Evolutionary conservation across 352 stramenopile genomes (phyloP), one percentile per base, ranked within the genome.

Genomic region (Peronosclerospora sorghi): DNA sequence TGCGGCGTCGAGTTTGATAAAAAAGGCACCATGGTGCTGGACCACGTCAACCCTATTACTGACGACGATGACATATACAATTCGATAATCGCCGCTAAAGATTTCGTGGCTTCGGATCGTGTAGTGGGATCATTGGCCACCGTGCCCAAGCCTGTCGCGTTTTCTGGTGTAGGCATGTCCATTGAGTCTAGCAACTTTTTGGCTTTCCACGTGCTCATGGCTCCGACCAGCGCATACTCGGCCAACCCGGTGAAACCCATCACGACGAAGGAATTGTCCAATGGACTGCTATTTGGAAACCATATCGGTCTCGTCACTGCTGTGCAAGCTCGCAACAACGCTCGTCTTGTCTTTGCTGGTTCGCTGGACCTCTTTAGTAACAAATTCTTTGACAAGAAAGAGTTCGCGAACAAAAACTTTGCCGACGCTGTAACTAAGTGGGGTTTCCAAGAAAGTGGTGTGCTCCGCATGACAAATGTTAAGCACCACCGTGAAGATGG

Each of bases 301-400:
- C 61, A 85, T 51, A 83, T 93, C 36, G 75, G 73, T 1, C 65
- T 93, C 32, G 79, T 95, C 21, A 83, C 73, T 7, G 83, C 73
- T n/a, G 63, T 94, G 8, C 87, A 96, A 56, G 81, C 55, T 10
- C 83, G 86, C 40, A 96, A 93, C 73, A 97, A 97, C 43, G 84
- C 86, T 13, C 82, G 88, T 8, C 59, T 96, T 15, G 53, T 95
- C 18, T 84, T 97, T 44, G 51, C 75, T 14, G 86, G 84, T 23
- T 96, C 83, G 28, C 53, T 95, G 23, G 81, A 89, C 17, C 54
- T 95, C 26, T 95, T 96, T 53, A 89, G 74, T 56, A 68, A 96
- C 65, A 65, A 75, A 55, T 96, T 78, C 60, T 73, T 94, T 32
- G 65, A 51, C 29, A 62, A 68, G 21, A 56, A 62, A 38, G 14